These are phyloP conservation scores for Waltergamsia citrina DNA, from an alignment of 2,329 filamentous ascomycete species.

Conservation along the genomic window DNA sequence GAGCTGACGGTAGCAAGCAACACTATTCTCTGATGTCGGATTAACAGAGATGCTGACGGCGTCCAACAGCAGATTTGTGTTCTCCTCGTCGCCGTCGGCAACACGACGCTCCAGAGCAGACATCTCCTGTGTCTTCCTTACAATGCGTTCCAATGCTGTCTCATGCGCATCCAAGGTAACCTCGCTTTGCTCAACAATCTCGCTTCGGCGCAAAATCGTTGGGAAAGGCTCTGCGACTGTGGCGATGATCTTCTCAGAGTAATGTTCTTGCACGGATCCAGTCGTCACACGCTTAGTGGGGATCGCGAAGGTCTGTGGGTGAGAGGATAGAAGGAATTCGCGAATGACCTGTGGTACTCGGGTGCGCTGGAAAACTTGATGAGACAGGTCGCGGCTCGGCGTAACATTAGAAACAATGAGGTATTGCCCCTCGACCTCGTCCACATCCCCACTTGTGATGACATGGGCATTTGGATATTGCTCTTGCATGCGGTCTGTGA, in stretches of 20 bases:
- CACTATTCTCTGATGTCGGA: slow-evolving; percentile 62
- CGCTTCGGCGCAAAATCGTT: slow-evolving; percentile 79
- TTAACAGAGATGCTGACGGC: slow-evolving; percentile 71
- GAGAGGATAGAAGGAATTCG: slow-evolving; percentile 75
- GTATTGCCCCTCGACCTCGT: slow-evolving; percentile 86
- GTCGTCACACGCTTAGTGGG: slow-evolving; percentile 62
- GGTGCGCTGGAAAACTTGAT: slow-evolving; percentile 82
- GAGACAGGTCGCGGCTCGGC: slow-evolving; percentile 70
- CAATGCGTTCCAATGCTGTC: slow-evolving; percentile 83
- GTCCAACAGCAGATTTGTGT: slow-evolving; percentile 61
- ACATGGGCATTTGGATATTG: slow-evolving; percentile 82
- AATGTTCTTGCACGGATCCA: slow-evolving; percentile 63
- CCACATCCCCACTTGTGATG: slow-evolving; percentile 55
- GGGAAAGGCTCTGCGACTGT: slow-evolving; percentile 81
- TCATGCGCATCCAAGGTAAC: slow-evolving; percentile 65
- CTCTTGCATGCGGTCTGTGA: slow-evolving; percentile 86
- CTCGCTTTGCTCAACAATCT: slow-evolving; percentile 63
- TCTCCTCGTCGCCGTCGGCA: slow-evolving; percentile 59
- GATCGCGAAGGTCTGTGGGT: slow-evolving; percentile 70
- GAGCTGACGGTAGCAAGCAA: slow-evolving; percentile 68
- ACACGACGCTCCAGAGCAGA: slow-evolving; percentile 65
- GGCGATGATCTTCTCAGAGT: slow-evolving; percentile 76
- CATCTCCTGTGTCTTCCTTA: slow-evolving; percentile 85
- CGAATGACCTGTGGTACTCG: slow-evolving; percentile 73
- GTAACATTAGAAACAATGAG: slow-evolving; percentile 73